Conservation (phyloP, 2,329 filamentous ascomycete genomes). For the Bertia moriformis region DNA sequence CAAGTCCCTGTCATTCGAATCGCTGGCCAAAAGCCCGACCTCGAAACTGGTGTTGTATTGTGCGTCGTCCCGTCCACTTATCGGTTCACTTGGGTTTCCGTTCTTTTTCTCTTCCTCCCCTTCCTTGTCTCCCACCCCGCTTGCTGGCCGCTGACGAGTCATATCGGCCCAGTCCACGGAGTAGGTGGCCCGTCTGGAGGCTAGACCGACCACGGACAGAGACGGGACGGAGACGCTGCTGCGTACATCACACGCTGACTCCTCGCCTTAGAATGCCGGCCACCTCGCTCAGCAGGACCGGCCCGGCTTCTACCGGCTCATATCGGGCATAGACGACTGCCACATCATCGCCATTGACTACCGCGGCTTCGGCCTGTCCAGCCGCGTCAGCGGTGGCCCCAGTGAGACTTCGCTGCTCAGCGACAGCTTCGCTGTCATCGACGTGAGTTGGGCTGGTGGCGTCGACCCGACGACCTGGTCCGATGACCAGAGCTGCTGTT, state of each 20-base stretch:
- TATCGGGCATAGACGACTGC: constrained; percentile 59
- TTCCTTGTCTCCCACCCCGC: too few species aligned
- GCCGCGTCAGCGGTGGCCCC: constrained; percentile 57
- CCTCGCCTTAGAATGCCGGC: constrained; percentile 69
- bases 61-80: constrained; percentile 19
- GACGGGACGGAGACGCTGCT: too few species aligned
- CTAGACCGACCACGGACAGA: constrained; percentile 3
- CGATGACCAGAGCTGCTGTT: too few species aligned
- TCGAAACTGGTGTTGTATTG: constrained; percentile 51
- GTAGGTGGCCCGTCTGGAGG: constrained; percentile 23
- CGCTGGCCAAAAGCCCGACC: constrained; percentile 48
- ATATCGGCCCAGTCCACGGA: constrained; percentile 54
- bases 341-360: constrained; percentile 87
- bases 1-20: constrained; percentile 38
- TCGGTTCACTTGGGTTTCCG: too few species aligned
- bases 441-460: too few species aligned
- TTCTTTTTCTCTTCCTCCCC: too few species aligned
- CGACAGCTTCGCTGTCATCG: constrained; percentile 60
- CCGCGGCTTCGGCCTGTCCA: constrained; percentile 71
- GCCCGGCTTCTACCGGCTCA: constrained; percentile 61
- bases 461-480: too few species aligned
- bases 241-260: too few species aligned
- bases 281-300: constrained; percentile 69
- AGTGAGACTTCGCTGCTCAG: constrained; percentile 68
- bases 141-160: too few species aligned